phyloP scores from a whole-genome alignment of 148 eudicot species.

The Pouteria glomerata region DNA sequence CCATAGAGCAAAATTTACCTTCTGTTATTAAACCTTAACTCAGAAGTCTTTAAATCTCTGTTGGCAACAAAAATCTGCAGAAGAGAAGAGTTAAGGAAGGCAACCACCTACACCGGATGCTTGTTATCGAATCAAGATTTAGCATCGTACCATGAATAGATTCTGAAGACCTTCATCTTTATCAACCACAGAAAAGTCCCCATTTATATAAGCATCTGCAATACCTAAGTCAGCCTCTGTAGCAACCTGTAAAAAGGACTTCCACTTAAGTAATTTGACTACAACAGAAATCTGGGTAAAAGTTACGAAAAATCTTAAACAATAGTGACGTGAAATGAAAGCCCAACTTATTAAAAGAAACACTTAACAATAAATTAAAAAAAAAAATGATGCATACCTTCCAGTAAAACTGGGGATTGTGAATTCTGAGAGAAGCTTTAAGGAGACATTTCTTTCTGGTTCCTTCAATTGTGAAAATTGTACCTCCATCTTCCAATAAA shows the following conservation, averaged over 20 bases:
- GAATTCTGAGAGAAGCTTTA: slow-evolving; percentile 56
- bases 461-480: slow-evolving; percentile 60
- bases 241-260: slow-evolving; percentile 51
- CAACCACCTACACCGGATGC: not conserved
- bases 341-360: not conserved
- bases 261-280: not conserved
- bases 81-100: slow-evolving; percentile 11
- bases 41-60: slow-evolving; percentile 56
- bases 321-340: too few relatives aligned
- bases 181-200: slow-evolving; percentile 87
- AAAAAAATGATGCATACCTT: slow-evolving; percentile 44
- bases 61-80: slow-evolving; percentile 59
- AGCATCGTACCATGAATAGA: slow-evolving; percentile 66
- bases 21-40: slow-evolving; percentile 26
- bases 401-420: slow-evolving; percentile 85
- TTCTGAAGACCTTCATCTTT: slow-evolving; percentile 72
- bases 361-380: not conserved
- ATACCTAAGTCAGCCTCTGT: slow-evolving; percentile 92
- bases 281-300: not conserved
- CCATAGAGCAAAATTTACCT: slow-evolving; percentile 31
- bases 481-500: slow-evolving; percentile 83
- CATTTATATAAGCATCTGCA: slow-evolving; percentile 93
- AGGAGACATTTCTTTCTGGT: slow-evolving; percentile 38
- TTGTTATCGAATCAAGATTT: not conserved
- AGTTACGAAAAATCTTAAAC: too few relatives aligned